These are phyloP conservation scores for Cicer bijugum DNA, from an alignment of 306 rosid species.

Conservation along the genomic window DNA sequence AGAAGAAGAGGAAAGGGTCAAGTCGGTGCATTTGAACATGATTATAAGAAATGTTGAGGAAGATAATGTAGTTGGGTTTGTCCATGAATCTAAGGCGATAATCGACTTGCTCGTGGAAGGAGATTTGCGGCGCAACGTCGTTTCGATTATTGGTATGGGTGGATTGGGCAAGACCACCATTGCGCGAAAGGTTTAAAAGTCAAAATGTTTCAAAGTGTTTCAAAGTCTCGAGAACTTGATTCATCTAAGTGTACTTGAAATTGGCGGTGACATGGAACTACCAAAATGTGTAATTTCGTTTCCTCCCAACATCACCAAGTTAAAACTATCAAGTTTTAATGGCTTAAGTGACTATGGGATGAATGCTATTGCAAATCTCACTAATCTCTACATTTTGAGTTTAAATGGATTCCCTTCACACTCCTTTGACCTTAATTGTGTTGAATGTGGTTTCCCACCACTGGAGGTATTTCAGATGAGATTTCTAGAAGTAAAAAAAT, in stretches of 20 bases:
- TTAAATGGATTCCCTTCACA: not conserved
- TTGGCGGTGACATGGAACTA: not conserved
- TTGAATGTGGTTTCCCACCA: constrained; percentile 3
- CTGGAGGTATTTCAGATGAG: not conserved
- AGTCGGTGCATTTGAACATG: not conserved
- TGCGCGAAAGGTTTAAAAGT: constrained; percentile 13
- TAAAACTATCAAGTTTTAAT: not conserved
- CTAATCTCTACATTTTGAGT: constrained; percentile 30
- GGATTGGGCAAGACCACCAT: constrained; percentile 13
- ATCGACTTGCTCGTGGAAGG: not conserved
- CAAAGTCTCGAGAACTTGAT: not conserved
- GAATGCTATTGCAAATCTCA: constrained; percentile 16
- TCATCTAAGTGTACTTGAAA: not conserved
- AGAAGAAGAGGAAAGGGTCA: not conserved
- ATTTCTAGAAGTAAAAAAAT: not conserved
- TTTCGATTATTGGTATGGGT: constrained; percentile 34
- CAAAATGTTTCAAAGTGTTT: too few relatives aligned
- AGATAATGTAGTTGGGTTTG: constrained; percentile 10
- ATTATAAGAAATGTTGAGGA: constrained; percentile 22
- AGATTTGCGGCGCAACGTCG: not conserved
- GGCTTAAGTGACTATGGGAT: not conserved
- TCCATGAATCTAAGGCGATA: not conserved
- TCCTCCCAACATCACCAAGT: constrained; percentile 29
- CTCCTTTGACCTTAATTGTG: constrained; percentile 9
- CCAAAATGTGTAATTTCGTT: not conserved